These are phyloP conservation scores for Punica granatum DNA, from an alignment of 345 rosid genomes.

Conservation along the genomic window DNA sequence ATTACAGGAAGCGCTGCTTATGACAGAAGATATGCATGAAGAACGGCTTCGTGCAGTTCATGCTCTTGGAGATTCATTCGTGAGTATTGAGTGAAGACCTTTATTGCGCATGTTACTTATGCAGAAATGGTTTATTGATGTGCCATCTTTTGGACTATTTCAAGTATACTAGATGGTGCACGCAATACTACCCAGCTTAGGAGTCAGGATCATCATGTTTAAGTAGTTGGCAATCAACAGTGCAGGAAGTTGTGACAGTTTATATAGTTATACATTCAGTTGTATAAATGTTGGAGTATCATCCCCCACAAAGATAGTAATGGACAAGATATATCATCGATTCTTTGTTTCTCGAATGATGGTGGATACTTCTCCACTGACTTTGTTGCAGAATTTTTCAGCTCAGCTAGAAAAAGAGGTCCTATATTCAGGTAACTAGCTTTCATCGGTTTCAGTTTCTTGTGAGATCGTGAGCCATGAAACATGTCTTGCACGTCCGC, in stretches of 20 bases:
- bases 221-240: not conserved
- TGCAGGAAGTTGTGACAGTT: not conserved
- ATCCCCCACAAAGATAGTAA: not conserved
- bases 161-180: no score
- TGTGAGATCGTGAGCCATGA: not conserved
- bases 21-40: constrained; percentile 99
- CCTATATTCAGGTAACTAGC: constrained; percentile 58
- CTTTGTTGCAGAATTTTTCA: constrained; percentile 70
- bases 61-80: constrained; percentile 74
- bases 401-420: constrained; percentile 93
- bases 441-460: not conserved
- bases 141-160: not conserved
- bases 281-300: not conserved
- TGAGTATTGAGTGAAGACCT: constrained; percentile 29
- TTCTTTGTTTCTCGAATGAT: not conserved
- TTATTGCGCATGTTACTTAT: not conserved
- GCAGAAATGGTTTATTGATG: not conserved
- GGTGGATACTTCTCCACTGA: not conserved
- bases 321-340: not conserved
- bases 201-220: not conserved
- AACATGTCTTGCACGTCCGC: not conserved
- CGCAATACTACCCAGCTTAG: no score
- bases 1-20: constrained; percentile 73
- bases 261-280: not conserved
- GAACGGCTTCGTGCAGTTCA: constrained; percentile 89